Conservation (phyloP, 1,284 basidiomycete genomes). For the Salmacisia buchloeana region DNA sequence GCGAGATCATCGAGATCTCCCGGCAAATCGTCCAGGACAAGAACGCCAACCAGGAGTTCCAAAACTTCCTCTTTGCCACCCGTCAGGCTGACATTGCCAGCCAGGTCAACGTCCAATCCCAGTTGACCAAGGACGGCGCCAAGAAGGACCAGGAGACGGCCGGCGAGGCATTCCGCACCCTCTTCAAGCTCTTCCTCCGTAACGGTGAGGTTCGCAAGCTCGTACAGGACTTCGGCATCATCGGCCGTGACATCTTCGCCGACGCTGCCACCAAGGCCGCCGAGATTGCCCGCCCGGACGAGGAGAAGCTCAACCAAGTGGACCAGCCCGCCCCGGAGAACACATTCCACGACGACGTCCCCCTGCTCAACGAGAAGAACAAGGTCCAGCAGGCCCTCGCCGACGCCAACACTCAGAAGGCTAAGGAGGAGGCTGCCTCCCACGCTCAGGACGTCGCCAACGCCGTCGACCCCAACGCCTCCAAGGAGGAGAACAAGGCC, state of each 20-base stretch:
- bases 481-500: conserved; percentile 50
- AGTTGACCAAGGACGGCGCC: conserved; percentile 30
- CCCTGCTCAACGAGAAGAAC: conserved; percentile 45
- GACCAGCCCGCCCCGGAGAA: conserved; percentile 60
- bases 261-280: conserved; percentile 70
- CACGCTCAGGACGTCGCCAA: conserved; percentile 34
- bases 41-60: conserved; percentile 43
- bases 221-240: conserved; percentile 39
- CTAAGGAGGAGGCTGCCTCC: conserved; percentile 38
- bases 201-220: conserved; percentile 44
- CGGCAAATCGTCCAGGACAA: conserved; percentile 41
- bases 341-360: conserved; percentile 54
- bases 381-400: conserved; percentile 26
- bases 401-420: conserved; percentile 27
- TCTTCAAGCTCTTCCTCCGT: conserved; percentile 44
- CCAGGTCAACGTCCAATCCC: conserved; percentile 28
- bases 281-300: conserved; percentile 64
- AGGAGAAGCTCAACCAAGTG: conserved; percentile 62
- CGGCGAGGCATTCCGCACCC: conserved; percentile 40
- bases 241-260: conserved; percentile 70
- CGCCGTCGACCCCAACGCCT: conserved; percentile 36
- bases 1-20: conserved; percentile 24
- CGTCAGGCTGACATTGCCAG: conserved; percentile 31
- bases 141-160: conserved; percentile 44
- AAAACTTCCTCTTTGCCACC: conserved; percentile 43